Base-by-base conservation (phyloP, 2,329 filamentous ascomycete species). In the Xylariomycetidae sp. region DNA sequence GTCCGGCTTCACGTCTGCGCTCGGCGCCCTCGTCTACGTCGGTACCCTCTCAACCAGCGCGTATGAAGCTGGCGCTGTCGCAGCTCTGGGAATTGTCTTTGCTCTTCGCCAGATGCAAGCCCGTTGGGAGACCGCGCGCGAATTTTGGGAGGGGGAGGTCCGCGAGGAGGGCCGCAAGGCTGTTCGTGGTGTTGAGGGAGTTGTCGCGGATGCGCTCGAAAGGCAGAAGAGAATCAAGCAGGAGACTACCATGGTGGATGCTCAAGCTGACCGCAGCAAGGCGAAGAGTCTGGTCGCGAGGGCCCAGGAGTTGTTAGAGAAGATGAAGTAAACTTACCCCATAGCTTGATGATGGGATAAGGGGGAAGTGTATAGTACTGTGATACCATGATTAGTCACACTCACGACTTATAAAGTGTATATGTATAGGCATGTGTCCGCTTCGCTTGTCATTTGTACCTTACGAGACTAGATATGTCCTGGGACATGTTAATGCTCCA, bases 81-180 rank as follows among this genome's bases (percentile, higher is more conserved):
- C 73, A 6, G 75, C 76, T 4, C 56, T 82, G 2, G 78, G 78
- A 6, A 59, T 76, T 29, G 69, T 75, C 4, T 76, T 72, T 63
- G 76, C 74, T 50, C 53, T 80, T 36, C 62, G 67, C 25, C 63
- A 72, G 30, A 64, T 82, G 61, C 78, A 82, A 57, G 69, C 63
- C 44, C 72, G 68, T 46, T 82, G 78, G 78, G 76, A 81, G 47
- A 57, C 64, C 3, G 76, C 75, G 3, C 64, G 76, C 18, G 53
- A 52, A 6, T 79, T 72, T 49, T 82, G 78, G 78, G 74, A 82
- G 50, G 73, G 70, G 1, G 76, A 81, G 44, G 76, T 82, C n/a
- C 66, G 75, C 24, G 78, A 82, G 42, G 76, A 81, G 38, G 78
- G 78, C 2, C 69, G 77, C 45, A 79, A 79, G 54, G 74, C 76